phyloP scores from a whole-genome alignment of 1,139 yeast species.

The Debaryomycetaceae sp. region DNA sequence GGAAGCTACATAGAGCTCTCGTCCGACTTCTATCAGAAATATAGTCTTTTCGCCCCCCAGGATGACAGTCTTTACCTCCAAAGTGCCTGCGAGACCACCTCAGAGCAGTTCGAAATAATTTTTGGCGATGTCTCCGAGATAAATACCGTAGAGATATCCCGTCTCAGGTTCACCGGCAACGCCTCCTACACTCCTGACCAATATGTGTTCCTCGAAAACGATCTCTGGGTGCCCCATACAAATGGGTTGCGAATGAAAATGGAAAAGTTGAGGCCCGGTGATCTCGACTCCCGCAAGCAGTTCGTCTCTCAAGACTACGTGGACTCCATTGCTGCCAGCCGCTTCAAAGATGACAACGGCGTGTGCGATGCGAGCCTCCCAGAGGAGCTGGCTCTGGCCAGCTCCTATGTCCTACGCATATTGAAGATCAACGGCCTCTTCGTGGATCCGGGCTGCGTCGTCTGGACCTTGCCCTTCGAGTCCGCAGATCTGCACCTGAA shows the following conservation, averaged over 20 bases:
- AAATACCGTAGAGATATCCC: slow-evolving; percentile 22
- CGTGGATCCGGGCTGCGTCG: slow-evolving; percentile 17
- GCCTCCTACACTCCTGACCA: slow-evolving; percentile 5
- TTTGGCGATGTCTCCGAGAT: slow-evolving; percentile 30
- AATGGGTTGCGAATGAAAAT: slow-evolving; percentile 32
- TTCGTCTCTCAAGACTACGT: slow-evolving; percentile 25
- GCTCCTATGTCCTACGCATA: slow-evolving; percentile 23
- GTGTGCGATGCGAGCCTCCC: slow-evolving; percentile 11
- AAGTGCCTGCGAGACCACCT: slow-evolving; percentile 27
- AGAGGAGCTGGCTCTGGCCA: slow-evolving; percentile 14
- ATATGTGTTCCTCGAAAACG: slow-evolving; percentile 15
- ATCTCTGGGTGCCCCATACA: slow-evolving; percentile 36
- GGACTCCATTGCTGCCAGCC: slow-evolving; percentile 11
- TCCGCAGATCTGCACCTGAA: slow-evolving; percentile 8
- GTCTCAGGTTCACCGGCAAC: slow-evolving; percentile 13
- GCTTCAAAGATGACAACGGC: slow-evolving; percentile 8
- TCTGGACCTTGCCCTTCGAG: slow-evolving; percentile 32
- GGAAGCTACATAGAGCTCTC: slow-evolving; percentile 33
- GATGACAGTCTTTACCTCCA: slow-evolving; percentile 12
- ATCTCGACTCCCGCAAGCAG: slow-evolving; percentile 28
- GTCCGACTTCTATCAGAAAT: slow-evolving; percentile 24
- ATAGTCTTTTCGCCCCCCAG: slow-evolving; percentile 20
- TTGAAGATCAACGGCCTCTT: slow-evolving; percentile 34
- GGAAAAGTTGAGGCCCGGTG: slow-evolving; percentile 33
- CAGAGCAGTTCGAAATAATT: slow-evolving; percentile 26